Evolutionary conservation across 805 yeast genomes (phyloP).

Genomic region (Ascoidea rubescens): DNA sequence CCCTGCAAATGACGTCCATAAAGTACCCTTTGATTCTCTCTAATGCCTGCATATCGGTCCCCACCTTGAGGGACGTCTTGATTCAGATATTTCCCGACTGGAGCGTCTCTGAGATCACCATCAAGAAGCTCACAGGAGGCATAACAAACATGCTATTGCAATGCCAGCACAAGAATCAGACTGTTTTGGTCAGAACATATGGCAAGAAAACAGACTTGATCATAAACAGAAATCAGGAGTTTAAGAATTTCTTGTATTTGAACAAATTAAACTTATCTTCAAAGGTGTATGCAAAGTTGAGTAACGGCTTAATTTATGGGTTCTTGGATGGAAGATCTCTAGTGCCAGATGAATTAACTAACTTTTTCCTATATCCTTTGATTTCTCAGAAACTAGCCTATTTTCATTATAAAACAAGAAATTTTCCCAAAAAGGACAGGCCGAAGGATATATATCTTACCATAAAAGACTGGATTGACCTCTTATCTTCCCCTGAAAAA

Average conservation of each 20-base stretch:
- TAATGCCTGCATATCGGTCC: conserved; percentile 1
- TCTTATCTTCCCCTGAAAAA: conserved; percentile 28
- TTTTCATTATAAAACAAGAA: conserved; percentile 35
- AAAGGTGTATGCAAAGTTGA: conserved; percentile 49
- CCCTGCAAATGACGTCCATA: not conserved
- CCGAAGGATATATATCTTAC: conserved; percentile 34
- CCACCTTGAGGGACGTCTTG: conserved; percentile 25
- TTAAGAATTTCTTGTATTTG: conserved; percentile 52
- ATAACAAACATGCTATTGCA: conserved; percentile 47
- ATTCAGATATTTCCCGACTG: conserved; percentile 29
- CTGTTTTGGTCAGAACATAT: conserved; percentile 51
- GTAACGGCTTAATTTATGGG: conserved; percentile 63
- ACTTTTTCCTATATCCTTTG: conserved; percentile 32
- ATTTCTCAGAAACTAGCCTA: conserved; percentile 57
- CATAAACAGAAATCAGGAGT: conserved; percentile 63
- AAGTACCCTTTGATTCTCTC: conserved; percentile 6
- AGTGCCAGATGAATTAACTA: conserved; percentile 36
- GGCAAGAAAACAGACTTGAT: conserved; percentile 63
- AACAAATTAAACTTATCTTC: conserved; percentile 54
- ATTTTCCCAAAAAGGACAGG: conserved; percentile 9
- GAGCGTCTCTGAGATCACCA: conserved; percentile 17
- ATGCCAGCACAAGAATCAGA: conserved; percentile 25
- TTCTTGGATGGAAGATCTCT: conserved; percentile 52
- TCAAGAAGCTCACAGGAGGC: conserved; percentile 43
- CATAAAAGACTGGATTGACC: conserved; percentile 45